These are phyloP conservation scores for Linderina pennispora DNA, from an alignment of 192 early-diverging fungal species.

Conservation along the genomic window DNA sequence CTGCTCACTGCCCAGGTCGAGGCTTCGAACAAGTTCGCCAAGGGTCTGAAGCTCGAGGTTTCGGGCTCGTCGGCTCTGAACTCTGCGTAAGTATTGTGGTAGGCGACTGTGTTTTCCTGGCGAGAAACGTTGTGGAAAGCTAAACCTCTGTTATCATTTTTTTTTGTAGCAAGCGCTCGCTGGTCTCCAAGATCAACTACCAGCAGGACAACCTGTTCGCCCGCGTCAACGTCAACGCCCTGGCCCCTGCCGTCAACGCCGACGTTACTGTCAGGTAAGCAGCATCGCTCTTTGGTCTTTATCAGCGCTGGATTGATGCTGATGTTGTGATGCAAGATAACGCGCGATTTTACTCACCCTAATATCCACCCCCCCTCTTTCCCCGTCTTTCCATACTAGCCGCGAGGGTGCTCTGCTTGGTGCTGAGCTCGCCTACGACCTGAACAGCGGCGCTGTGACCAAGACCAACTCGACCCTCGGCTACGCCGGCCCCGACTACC, in stretches of 20 bases:
- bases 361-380: too few species aligned
- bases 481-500: slow-evolving; percentile 83
- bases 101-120: too few species aligned
- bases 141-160: neutral
- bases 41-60: slow-evolving; percentile 95
- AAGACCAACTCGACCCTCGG: slow-evolving; percentile 88
- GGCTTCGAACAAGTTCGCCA: slow-evolving; percentile 87
- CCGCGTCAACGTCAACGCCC: slow-evolving; percentile 82
- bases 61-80: slow-evolving; percentile 77
- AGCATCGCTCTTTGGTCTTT: neutral
- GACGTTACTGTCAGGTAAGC: slow-evolving; percentile 72
- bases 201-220: slow-evolving; percentile 95
- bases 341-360: too few species aligned
- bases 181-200: slow-evolving; percentile 73
- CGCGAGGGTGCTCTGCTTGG: slow-evolving; percentile 86
- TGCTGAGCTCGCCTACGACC: slow-evolving; percentile 92
- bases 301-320: too few species aligned
- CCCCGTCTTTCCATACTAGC: slow-evolving; percentile 38
- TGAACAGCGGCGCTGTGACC: slow-evolving; percentile 78
- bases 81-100: slow-evolving; percentile 60
- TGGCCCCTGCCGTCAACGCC: slow-evolving; percentile 86
- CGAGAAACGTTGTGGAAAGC: too few species aligned
- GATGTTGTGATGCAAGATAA: too few species aligned
- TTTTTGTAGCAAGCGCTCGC: slow-evolving; percentile 34
- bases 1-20: slow-evolving; percentile 88